phyloP scores from a whole-genome alignment of 2,329 filamentous ascomycete species.

The Penicillium carneum region DNA sequence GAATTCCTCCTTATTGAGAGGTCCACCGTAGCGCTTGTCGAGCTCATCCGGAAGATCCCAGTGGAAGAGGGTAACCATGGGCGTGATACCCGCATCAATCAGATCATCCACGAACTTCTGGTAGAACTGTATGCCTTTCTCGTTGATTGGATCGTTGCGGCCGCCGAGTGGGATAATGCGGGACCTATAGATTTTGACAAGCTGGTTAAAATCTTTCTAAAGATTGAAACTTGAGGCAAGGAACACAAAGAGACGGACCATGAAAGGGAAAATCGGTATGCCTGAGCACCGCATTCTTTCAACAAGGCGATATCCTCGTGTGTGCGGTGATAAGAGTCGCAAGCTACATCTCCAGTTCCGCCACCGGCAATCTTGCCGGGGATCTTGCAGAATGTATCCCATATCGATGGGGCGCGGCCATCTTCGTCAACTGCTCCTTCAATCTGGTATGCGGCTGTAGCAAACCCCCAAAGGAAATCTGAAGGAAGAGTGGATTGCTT shows the following conservation, averaged over 20 bases:
- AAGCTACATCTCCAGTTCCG: conserved; percentile 76
- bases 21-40: conserved; percentile 80
- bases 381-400: conserved; percentile 85
- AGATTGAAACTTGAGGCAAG: not conserved
- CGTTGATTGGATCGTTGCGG: conserved; percentile 80
- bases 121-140: conserved; percentile 79
- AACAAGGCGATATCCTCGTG: conserved; percentile 78
- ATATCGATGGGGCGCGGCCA: conserved; percentile 82
- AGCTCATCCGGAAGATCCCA: conserved; percentile 85
- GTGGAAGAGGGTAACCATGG: conserved; percentile 84
- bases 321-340: conserved; percentile 84
- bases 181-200: conserved; percentile 52
- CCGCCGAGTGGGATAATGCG: conserved; percentile 86
- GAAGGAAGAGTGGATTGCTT: conserved; percentile 60
- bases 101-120: conserved; percentile 79
- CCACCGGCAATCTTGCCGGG: conserved; percentile 84
- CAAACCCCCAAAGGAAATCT: conserved; percentile 81
- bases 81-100: conserved; percentile 75
- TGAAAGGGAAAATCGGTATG: conserved; percentile 84
- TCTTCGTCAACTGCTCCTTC: conserved; percentile 78
- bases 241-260: conserved; percentile 55
- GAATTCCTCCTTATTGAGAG: conserved; percentile 82
- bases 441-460: conserved; percentile 84
- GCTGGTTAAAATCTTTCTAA: not conserved
- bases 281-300: conserved; percentile 73